Percentiles rank a stretch among this genome's conserved stretches.
Evolutionary conservation across 345 rosid genomes (phyloP).

Genomic region (Eucalyptus decipiens): DNA sequence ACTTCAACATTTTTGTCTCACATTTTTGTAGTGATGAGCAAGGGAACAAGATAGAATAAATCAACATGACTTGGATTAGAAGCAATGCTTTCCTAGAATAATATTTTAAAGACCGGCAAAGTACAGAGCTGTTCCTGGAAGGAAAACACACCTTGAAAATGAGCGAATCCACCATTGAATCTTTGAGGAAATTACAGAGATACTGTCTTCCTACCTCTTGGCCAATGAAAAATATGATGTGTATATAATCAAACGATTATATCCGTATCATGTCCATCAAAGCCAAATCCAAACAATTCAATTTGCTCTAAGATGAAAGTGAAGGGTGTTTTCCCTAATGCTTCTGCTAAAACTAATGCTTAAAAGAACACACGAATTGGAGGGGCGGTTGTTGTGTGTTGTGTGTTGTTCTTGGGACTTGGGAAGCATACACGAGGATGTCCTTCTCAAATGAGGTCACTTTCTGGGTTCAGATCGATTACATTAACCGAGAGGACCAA

Average conservation of each 20-base stretch:
- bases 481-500: conserved; percentile 16
- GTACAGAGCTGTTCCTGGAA: not conserved
- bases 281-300: not conserved
- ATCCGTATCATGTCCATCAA: not conserved
- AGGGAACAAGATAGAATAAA: not conserved
- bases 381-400: not conserved
- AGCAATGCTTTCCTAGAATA: not conserved
- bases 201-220: not conserved
- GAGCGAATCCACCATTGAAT: not conserved
- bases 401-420: conserved; percentile 1
- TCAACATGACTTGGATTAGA: not conserved
- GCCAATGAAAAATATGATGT: not conserved
- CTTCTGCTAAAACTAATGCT: not conserved
- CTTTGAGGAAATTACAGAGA: not conserved
- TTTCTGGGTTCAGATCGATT: conserved; percentile 5
- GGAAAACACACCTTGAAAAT: not conserved
- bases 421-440: conserved; percentile 1
- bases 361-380: not conserved
- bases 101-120: not conserved
- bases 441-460: conserved; percentile 9
- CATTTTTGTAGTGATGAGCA: not conserved
- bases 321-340: not conserved
- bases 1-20: not conserved
- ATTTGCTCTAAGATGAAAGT: not conserved
- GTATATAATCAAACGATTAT: not conserved